These are phyloP conservation scores for Xylaria sp. DNA, from an alignment of 2,329 filamentous ascomycete species.

Conservation along the genomic window DNA sequence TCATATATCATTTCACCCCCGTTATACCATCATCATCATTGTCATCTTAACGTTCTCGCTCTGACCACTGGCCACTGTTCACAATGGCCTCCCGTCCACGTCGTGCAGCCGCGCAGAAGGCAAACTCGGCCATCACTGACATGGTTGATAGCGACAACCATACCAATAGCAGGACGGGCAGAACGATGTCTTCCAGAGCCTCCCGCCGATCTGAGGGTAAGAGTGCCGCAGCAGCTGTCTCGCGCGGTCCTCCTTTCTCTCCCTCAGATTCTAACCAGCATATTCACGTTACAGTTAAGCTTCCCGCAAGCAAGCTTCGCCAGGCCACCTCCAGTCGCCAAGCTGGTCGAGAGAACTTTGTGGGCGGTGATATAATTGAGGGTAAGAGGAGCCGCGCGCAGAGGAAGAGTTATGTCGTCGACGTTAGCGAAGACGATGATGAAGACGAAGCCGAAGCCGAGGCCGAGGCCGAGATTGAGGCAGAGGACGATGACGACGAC, in stretches of 20 bases:
- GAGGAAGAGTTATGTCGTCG: slow-evolving; percentile 64
- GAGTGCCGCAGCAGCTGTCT: slow-evolving; percentile 45
- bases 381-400: slow-evolving; percentile 57
- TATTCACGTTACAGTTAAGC: slow-evolving; percentile 55
- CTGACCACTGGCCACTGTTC: neutral
- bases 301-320: slow-evolving; percentile 54
- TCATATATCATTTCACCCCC: neutral
- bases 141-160: slow-evolving; percentile 52
- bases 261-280: slow-evolving; percentile 49
- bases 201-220: slow-evolving; percentile 54
- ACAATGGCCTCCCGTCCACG: slow-evolving; percentile 40
- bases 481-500: slow-evolving; percentile 36
- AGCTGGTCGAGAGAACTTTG: slow-evolving; percentile 42
- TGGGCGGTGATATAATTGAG: slow-evolving; percentile 50
- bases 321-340: slow-evolving; percentile 49
- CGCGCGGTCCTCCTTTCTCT: slow-evolving; percentile 50
- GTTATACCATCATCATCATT: neutral
- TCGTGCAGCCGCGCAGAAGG: slow-evolving; percentile 50
- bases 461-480: slow-evolving; percentile 41
- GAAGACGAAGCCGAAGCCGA: slow-evolving; percentile 46
- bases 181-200: slow-evolving; percentile 52
- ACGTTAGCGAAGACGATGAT: slow-evolving; percentile 51
- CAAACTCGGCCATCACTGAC: slow-evolving; percentile 52
- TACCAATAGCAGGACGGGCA: slow-evolving; percentile 39
- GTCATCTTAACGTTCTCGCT: slow-evolving; percentile 1